A percentile compares a stretch with the other conserved stretches of the same genome.
Evolutionary conservation across 2,329 filamentous ascomycete species (phyloP).

Genomic region (Hypocreales sp.): DNA sequence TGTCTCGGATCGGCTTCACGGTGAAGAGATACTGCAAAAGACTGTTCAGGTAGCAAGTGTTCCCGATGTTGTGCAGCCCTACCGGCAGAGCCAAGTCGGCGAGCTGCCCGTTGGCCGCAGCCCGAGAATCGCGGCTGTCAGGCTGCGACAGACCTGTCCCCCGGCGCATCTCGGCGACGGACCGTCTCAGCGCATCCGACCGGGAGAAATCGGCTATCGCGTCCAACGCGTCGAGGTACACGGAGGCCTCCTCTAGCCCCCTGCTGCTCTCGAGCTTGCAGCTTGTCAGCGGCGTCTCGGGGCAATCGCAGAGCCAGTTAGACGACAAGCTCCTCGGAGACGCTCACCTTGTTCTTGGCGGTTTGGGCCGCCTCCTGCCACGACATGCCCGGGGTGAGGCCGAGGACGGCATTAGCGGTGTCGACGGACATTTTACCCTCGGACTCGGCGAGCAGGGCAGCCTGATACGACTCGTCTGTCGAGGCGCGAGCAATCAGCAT

Average conservation of each 20-base stretch:
- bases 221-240: conserved; percentile 19
- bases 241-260: conserved; percentile 12
- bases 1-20: conserved; percentile 62
- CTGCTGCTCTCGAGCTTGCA: conserved; percentile 11
- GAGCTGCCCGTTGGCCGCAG: conserved; percentile 2
- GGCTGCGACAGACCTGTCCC: conserved; percentile 2
- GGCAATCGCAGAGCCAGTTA: no score
- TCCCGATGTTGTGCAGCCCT: conserved; percentile 84
- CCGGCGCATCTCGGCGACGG: conserved; percentile 10
- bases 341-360: conserved; percentile 13
- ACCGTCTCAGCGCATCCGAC: conserved; percentile 9
- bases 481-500: conserved; percentile 17
- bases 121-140: conserved; percentile 4
- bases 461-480: conserved; percentile 18
- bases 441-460: conserved; percentile 16
- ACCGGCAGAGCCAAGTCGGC: conserved; percentile 50
- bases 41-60: conserved; percentile 97
- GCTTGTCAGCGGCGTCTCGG: conserved; percentile 1
- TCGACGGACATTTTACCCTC: conserved; percentile 19
- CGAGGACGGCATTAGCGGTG: conserved; percentile 17
- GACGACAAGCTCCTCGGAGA: no score
- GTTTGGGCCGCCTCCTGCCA: conserved; percentile 11
- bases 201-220: conserved; percentile 16
- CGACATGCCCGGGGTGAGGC: conserved; percentile 9
- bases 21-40: conserved; percentile 92